Evolutionary conservation across 129 eudicot species (phyloP).

Genomic region (Pulicaria dysenterica): DNA sequence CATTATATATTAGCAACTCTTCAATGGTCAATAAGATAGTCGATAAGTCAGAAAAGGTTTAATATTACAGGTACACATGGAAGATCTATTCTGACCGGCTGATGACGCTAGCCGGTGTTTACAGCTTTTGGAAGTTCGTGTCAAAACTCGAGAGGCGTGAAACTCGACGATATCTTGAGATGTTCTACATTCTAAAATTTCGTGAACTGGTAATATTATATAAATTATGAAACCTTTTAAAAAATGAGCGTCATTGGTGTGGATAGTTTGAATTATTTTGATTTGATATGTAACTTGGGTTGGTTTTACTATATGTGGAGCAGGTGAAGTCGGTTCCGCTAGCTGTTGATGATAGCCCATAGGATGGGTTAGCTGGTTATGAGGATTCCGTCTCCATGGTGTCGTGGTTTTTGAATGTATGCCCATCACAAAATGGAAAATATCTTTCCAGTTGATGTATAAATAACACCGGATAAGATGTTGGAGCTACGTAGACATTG

Average conservation of each 20-base stretch:
- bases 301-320: conserved; percentile 11
- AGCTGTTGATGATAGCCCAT: conserved; percentile 51
- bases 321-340: conserved; percentile 85
- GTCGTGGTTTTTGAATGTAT: neutral
- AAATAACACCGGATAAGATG: neutral
- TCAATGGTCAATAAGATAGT: neutral
- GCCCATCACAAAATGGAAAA: neutral
- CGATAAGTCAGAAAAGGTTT: neutral
- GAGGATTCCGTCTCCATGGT: neutral
- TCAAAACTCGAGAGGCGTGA: conserved; percentile 96
- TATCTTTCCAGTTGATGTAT: conserved; percentile 3
- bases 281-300: neutral
- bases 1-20: neutral
- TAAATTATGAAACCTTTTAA: neutral
- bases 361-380: neutral
- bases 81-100: conserved; percentile 87
- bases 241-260: neutral
- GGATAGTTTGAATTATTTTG: neutral
- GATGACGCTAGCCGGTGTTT: conserved; percentile 92
- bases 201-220: conserved; percentile 75
- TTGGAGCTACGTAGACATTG: too few species aligned
- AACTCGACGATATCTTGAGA: conserved; percentile 91
- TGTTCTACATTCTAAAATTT: conserved; percentile 91
- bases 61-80: conserved; percentile 81
- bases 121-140: conserved; percentile 93